Percentiles rank a stretch among this genome's conserved stretches.
These are phyloP conservation scores for Beauveria asiatica DNA, from an alignment of 2,329 filamentous ascomycete genomes.

Conservation along the genomic window DNA sequence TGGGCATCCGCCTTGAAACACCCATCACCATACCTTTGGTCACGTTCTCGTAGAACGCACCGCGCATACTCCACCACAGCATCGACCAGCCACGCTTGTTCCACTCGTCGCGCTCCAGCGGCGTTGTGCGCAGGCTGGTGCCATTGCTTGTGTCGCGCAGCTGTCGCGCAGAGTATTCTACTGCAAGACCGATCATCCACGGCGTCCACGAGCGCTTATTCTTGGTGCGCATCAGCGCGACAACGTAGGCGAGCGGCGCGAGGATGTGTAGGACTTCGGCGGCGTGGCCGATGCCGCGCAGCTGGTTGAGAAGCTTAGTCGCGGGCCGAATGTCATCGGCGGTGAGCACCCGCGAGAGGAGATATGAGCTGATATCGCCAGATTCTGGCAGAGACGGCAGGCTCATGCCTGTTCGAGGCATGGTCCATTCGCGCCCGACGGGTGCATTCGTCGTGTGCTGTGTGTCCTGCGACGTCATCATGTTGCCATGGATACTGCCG, in stretches of 20 bases:
- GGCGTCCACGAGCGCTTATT: constrained; percentile 80
- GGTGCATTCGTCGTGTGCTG: constrained; percentile 21
- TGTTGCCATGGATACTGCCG: background rate
- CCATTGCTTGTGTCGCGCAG: constrained; percentile 59
- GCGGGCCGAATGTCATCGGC: constrained; percentile 96
- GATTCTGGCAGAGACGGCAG: constrained; percentile 76
- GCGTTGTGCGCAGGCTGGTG: constrained; percentile 70
- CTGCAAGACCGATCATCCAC: constrained; percentile 76
- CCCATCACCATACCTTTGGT: constrained; percentile 67
- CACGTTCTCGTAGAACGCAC: constrained; percentile 92
- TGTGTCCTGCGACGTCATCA: constrained; percentile 21
- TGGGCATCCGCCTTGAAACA: constrained; percentile 67
- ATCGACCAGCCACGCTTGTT: constrained; percentile 80
- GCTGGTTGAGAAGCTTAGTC: constrained; percentile 71
- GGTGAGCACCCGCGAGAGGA: constrained; percentile 82
- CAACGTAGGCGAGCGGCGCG: constrained; percentile 76
- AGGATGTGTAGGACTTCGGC: constrained; percentile 91
- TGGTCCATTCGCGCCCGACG: constrained; percentile 62
- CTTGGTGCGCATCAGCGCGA: constrained; percentile 64
- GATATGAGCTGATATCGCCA: constrained; percentile 75
- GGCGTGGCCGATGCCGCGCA: constrained; percentile 63
- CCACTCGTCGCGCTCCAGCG: constrained; percentile 84
- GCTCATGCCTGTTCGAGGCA: constrained; percentile 87
- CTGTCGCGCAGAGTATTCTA: constrained; percentile 86
- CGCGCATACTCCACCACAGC: constrained; percentile 93